A percentile compares a stretch with the other conserved stretches of the same genome.
Evolutionary conservation across 108 stramenopile species (phyloP).

Genomic region (Craspedostauros australis): DNA sequence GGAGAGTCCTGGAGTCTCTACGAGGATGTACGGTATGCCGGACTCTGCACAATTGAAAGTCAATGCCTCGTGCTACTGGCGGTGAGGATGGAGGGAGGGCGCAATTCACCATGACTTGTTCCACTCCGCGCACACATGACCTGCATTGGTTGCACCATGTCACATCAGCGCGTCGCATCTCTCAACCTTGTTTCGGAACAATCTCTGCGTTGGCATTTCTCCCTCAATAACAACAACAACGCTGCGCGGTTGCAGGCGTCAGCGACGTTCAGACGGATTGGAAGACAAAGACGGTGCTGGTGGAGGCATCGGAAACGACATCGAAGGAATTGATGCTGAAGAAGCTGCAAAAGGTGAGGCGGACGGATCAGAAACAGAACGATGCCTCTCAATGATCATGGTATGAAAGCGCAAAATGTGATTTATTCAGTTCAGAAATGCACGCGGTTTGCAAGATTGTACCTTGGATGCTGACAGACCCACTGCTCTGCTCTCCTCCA

Average conservation of each 20-base stretch:
- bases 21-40: neutral
- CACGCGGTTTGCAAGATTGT: neutral
- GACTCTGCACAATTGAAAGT: neutral
- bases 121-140: neutral
- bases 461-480: neutral
- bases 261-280: slow-evolving; percentile 60
- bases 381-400: too few species aligned
- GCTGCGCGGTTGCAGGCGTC: slow-evolving; percentile 37
- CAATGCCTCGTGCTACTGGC: neutral
- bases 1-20: neutral
- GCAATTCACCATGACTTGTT: neutral
- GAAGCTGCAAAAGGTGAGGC: slow-evolving; percentile 64
- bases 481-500: neutral
- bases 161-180: neutral
- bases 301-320: slow-evolving; percentile 47
- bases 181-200: neutral
- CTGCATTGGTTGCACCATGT: neutral
- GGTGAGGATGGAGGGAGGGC: neutral
- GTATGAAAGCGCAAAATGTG: too few species aligned
- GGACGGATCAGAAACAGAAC: neutral
- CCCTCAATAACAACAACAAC: neutral
- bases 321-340: slow-evolving; percentile 55
- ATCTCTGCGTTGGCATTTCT: neutral
- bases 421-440: neutral
- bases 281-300: slow-evolving; percentile 62